Evolutionary conservation across 2,329 filamentous ascomycete genomes (phyloP).

Genomic region (Metarhizium humberi): DNA sequence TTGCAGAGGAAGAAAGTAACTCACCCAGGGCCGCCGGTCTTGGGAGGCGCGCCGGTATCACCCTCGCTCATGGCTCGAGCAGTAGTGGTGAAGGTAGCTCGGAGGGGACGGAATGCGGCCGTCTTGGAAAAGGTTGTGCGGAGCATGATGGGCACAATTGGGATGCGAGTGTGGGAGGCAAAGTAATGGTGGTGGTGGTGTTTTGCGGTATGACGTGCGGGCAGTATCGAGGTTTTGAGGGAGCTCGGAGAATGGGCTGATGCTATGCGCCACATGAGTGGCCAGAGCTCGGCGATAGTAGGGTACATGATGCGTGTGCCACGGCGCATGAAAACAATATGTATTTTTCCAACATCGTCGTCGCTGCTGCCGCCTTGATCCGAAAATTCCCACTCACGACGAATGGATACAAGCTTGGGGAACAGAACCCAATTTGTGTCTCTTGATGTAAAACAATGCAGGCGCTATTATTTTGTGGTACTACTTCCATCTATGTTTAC

Average conservation of each 20-base stretch:
- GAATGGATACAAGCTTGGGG: neutral
- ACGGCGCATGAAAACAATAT: too few relatives aligned
- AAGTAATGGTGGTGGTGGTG: conserved; percentile 4
- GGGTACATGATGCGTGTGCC: neutral
- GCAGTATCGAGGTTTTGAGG: neutral
- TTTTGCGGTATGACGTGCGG: conserved; percentile 6
- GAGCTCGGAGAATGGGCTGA: conserved; percentile 1
- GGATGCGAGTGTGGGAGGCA: conserved; percentile 6
- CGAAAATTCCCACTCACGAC: neutral
- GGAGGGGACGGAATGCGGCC: conserved; percentile 43
- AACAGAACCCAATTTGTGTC: too few relatives aligned
- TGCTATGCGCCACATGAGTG: neutral
- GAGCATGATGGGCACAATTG: conserved; percentile 44
- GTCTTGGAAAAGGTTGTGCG: conserved; percentile 52
- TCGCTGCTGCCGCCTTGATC: neutral
- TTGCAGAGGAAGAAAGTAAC: conserved; percentile 16
- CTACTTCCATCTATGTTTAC: too few relatives aligned
- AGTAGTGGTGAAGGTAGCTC: conserved; percentile 53
- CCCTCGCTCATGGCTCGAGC: conserved; percentile 57
- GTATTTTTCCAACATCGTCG: neutral
- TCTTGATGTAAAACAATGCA: too few relatives aligned
- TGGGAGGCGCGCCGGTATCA: conserved; percentile 55
- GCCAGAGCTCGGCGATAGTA: neutral
- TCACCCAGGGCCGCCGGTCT: conserved; percentile 44
- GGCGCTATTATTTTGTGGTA: too few relatives aligned